These are phyloP conservation scores for Flaveria ramosissima DNA, from an alignment of 129 eudicot genomes.

Conservation along the genomic window DNA sequence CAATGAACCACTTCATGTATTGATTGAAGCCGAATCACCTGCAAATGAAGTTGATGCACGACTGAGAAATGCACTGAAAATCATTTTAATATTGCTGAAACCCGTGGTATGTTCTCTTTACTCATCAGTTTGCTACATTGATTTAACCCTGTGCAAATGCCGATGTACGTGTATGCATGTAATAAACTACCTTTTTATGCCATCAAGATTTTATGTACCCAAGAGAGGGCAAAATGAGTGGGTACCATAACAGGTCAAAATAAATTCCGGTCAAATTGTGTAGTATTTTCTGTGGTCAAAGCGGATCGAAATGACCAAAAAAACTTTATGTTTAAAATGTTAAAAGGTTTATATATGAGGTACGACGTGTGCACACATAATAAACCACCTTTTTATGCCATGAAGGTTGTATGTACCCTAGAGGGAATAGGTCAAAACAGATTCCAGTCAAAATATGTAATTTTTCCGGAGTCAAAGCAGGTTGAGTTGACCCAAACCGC, in stretches of 20 bases:
- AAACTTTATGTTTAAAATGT: neutral
- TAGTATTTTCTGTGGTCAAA: neutral
- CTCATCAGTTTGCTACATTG: neutral
- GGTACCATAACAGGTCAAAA: neutral
- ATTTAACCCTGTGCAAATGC: neutral
- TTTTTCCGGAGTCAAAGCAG: too few relatives aligned
- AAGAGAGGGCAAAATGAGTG: too few relatives aligned
- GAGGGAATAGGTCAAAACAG: too few relatives aligned
- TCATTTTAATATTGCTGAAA: conserved; percentile 58
- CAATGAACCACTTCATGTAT: conserved; percentile 63
- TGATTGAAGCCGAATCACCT: conserved; percentile 67
- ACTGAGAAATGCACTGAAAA: conserved; percentile 53
- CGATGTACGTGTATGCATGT: neutral
- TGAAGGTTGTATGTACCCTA: too few relatives aligned
- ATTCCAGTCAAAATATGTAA: too few relatives aligned
- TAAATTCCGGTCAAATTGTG: neutral
- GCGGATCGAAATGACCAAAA: neutral
- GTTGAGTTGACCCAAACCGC: neutral
- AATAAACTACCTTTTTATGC: neutral
- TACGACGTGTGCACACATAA: too few relatives aligned
- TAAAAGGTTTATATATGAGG: too few relatives aligned
- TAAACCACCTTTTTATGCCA: too few relatives aligned
- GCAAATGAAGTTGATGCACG: conserved; percentile 47
- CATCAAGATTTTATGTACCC: neutral
- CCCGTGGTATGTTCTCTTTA: conserved; percentile 54